phyloP scores from a whole-genome alignment of 495 filamentous ascomycete genomes.

The Podospora pseudocomata region DNA sequence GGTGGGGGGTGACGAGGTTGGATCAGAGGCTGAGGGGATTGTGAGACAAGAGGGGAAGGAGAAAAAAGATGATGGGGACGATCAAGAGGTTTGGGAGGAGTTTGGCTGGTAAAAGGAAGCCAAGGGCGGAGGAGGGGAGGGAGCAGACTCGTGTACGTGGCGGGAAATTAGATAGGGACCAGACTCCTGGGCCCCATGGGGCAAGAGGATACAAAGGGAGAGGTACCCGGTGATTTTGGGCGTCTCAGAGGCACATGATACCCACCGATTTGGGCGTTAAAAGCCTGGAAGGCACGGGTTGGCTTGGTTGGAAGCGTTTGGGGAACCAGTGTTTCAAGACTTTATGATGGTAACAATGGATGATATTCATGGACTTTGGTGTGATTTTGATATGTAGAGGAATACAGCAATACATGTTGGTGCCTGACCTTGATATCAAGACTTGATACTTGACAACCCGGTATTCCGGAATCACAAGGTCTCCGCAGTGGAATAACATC shows the following conservation, averaged over 20 bases:
- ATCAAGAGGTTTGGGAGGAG: background rate
- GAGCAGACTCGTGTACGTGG: background rate
- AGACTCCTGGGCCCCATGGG: background rate
- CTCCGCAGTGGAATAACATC: background rate
- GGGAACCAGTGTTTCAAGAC: background rate
- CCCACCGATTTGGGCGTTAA: background rate
- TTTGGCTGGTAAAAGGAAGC: background rate
- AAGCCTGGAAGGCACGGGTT: background rate
- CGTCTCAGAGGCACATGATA: background rate
- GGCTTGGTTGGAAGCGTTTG: background rate
- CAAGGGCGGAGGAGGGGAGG: background rate
- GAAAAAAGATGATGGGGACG: background rate
- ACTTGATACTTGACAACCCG: background rate
- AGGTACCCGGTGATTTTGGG: background rate
- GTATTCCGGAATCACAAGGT: background rate
- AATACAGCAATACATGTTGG: too few species aligned
- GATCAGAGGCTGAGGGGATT: background rate
- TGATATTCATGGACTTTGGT: too few species aligned
- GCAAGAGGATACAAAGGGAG: background rate
- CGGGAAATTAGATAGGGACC: background rate
- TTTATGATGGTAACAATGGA: too few species aligned
- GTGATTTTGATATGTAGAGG: too few species aligned
- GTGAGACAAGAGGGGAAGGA: background rate
- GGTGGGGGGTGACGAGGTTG: background rate
- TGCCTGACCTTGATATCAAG: too few species aligned